Base-by-base conservation (phyloP, 352 stramenopile genomes). In the Phytophthora palmivora region DNA sequence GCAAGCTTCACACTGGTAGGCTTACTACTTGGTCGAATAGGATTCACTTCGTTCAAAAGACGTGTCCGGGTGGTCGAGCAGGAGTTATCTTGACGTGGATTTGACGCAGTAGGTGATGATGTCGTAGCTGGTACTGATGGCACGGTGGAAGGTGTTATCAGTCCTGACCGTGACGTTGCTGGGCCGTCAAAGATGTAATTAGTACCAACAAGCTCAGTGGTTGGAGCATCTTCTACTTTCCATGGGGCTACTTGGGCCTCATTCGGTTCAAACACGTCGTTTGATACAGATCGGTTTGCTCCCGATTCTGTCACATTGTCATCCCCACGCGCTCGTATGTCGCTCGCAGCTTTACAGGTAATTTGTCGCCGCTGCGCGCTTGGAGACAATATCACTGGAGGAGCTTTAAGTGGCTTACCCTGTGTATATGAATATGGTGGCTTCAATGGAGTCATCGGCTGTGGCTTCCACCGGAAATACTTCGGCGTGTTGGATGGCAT, bases 391-490 rank as follows among this genome's bases (percentile, higher is more conserved):
- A 63, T 21, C 15, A 47, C 16, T 1, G 48, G 41, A 1, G 45
- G 18, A 50, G 57, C 15, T 14, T 39, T 47, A 30, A 41, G 18
- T 36, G 55, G 41, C 34, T 68, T 72, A 34, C 16, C 30, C 34
- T 59, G 44, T 6, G 41, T 37, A 34, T 43, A 48, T 15, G 39
- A 5, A 32, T 16, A 32, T 19, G 22, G n/a, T 16, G 63, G 19
- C 33, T 72, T 67, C 9, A 48, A 34, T 26, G 54, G 30, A 19
- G 6, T 18, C 43, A 58, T 50, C 15, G 34, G 33, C 9, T 77
- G 63, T 3, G 61, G 71, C 28, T 85, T 88, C 82, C 78, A 91
- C 16, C 79, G 74, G 50, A 89, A 91, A 55, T 91, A 91, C 46
- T 79, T 65, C 0, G 79, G 82, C 0, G 79, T 89, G 24, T 78